These are phyloP conservation scores for Anaeromyces robustus DNA, from an alignment of 192 early-diverging fungal species.

Conservation along the genomic window DNA sequence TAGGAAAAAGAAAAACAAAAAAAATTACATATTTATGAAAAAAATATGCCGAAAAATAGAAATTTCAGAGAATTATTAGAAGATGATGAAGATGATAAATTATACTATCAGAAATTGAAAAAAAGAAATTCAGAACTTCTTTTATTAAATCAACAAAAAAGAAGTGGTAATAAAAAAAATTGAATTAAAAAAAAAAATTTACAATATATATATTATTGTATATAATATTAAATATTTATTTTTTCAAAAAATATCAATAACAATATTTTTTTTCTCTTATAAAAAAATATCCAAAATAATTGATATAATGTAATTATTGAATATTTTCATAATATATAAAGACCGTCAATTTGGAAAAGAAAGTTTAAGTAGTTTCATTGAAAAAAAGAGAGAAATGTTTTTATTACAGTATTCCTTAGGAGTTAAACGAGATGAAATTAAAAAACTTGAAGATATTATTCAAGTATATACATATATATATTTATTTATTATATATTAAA, in stretches of 20 bases:
- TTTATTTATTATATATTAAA: too few relatives aligned
- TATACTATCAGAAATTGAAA: conserved; percentile 24
- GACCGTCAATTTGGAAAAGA: conserved; percentile 37
- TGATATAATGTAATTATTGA: too few relatives aligned
- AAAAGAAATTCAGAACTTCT: conserved; percentile 33
- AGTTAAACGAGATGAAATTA: conserved; percentile 38
- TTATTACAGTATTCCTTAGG: conserved; percentile 39
- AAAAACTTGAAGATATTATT: conserved; percentile 39
- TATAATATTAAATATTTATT: too few relatives aligned
- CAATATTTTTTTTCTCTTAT: background rate
- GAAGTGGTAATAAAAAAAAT: conserved; percentile 21
- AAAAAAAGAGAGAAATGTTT: conserved; percentile 44
- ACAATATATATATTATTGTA: too few relatives aligned
- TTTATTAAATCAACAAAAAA: conserved; percentile 21
- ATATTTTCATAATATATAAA: conserved; percentile 15
- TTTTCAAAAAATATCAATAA: background rate
- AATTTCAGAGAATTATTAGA: conserved; percentile 35
- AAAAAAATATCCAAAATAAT: too few relatives aligned
- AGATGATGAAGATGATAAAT: conserved; percentile 31
- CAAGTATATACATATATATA: conserved; percentile 11
- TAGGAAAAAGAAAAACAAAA: conserved; percentile 25
- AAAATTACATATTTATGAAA: conserved; percentile 25
- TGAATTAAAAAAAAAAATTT: too few relatives aligned
- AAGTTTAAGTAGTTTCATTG: conserved; percentile 37
- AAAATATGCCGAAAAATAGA: conserved; percentile 21